Base-by-base conservation (phyloP, 164 flowering plant genomes). In the Tinospora cordifolia region DNA sequence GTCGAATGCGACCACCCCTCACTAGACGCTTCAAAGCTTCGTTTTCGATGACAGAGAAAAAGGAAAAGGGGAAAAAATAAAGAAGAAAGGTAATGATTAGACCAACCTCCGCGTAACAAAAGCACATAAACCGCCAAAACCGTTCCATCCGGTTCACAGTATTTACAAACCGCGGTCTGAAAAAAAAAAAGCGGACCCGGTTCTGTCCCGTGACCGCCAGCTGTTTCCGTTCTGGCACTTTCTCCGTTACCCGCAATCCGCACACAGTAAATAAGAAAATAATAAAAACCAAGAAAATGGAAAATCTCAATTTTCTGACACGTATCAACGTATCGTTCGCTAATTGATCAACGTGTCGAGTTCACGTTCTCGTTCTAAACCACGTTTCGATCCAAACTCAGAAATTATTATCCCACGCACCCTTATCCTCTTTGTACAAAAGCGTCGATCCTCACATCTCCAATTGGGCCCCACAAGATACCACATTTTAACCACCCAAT, bases 81-180 rank as follows among this genome's bases (percentile, higher is more conserved):
- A 30, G 4, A 30, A 30, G 4, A 30, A 54, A 54, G 60, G 24
- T 54, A 82, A 85, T 85, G 69, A 83, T 85, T 82, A 77, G 79
- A 60, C 87, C 83, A 80, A 80, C 84, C 83, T 79, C 83, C 86
- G 79, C 81, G 72, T 80, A 76, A 73, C 66, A 71, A 73, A 72
- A 70, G 69, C 72, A 57, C 39, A 36, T 7, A 22, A 49, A 25
- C 67, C 21, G 11, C 15, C 30, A 41, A 54, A 54, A 49, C 36
- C 47, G 36, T 30, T 30, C 36, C 3, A 4, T 30, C 4, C 36
- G 51, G 39, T 46, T 24, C 8, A 19, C 65, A 17, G 7, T 30
- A 30, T 30, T 8, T 11, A 30, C 8, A 4, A 34, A 40, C 54
- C 44, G 27, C 36, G n/a, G 4, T 11, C 24, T 0, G 21, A 39